Conservation (phyloP, 148 eudicot genomes). For the Linanthus parryae region DNA sequence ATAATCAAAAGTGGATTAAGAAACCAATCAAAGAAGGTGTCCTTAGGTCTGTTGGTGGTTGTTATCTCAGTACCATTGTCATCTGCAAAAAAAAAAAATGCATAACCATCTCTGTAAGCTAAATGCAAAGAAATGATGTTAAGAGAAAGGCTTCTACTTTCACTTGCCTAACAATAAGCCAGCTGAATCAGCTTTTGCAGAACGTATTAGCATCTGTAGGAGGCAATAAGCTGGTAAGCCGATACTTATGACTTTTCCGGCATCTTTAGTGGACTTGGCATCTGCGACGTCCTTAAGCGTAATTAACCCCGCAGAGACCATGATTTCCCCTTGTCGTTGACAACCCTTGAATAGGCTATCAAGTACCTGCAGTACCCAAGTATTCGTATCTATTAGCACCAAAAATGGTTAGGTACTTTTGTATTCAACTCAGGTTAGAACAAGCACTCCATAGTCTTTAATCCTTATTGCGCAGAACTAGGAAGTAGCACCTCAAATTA, state of each 20-base stretch:
- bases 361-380: conserved; percentile 51
- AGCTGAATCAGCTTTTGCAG: conserved; percentile 59
- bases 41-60: conserved; percentile 73
- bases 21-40: conserved; percentile 80
- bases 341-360: conserved; percentile 61
- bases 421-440: no score
- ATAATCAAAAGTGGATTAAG: conserved; percentile 74
- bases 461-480: no score
- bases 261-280: conserved; percentile 55
- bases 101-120: no score
- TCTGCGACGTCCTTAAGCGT: conserved; percentile 68
- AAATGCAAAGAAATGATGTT: not conserved
- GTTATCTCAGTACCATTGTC: conserved; percentile 70
- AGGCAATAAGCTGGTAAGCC: conserved; percentile 85
- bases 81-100: conserved; percentile 23
- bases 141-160: not conserved
- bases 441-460: no score
- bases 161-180: conserved; percentile 75
- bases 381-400: no score
- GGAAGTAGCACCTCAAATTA: no score
- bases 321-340: conserved; percentile 48
- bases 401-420: no score
- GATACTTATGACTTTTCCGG: conserved; percentile 39
- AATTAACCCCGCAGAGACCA: conserved; percentile 59
- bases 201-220: conserved; percentile 59